These are phyloP conservation scores for Mucor lusitanicus DNA, from an alignment of 371 early-diverging fungal species.

Conservation along the genomic window DNA sequence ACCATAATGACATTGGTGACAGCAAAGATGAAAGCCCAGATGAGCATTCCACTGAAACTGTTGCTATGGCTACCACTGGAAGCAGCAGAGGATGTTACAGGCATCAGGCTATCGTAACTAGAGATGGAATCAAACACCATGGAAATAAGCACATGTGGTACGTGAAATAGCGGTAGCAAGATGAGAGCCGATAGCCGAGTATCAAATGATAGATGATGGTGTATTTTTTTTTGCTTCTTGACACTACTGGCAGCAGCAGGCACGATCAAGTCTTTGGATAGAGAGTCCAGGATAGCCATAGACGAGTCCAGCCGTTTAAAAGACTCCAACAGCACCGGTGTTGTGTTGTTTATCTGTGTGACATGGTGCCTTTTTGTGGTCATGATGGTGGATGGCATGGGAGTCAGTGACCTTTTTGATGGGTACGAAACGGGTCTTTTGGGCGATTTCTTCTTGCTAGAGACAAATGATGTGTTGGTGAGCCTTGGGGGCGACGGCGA, in stretches of 20 bases:
- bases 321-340: constrained; percentile 18
- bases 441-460: neutral
- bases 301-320: constrained; percentile 28
- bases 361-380: neutral
- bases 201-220: constrained; percentile 7
- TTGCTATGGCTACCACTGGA: neutral
- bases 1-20: constrained; percentile 23
- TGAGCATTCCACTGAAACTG: constrained; percentile 14
- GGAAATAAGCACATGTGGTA: constrained; percentile 28
- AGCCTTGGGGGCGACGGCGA: neutral
- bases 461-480: neutral
- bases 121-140: constrained; percentile 22
- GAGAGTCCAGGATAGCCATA: constrained; percentile 27
- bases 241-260: neutral
- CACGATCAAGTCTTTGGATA: constrained; percentile 28
- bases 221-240: neutral
- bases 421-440: constrained; percentile 12
- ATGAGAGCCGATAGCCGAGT: constrained; percentile 16
- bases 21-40: constrained; percentile 24
- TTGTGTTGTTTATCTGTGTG: neutral
- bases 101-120: neutral
- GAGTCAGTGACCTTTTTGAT: neutral
- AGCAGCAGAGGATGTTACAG: neutral
- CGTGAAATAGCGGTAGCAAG: constrained; percentile 25
- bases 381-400: neutral